A percentile compares a stretch with the other conserved stretches of the same genome.
Conservation (phyloP, 768 basidiomycete species). For the Multifurca ochricompacta region DNA sequence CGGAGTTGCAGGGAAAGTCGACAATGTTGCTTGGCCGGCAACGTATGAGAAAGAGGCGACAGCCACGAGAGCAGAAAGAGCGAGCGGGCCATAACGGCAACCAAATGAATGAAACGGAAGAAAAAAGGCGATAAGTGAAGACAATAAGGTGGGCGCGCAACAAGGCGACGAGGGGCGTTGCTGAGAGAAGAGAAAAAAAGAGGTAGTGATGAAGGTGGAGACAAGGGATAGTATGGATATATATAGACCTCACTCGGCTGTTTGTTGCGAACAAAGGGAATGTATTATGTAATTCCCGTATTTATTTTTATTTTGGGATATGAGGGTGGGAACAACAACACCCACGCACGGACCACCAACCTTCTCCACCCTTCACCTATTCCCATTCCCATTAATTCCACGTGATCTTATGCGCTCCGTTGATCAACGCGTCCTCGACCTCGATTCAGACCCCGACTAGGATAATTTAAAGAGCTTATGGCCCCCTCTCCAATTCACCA, state of each 20-base stretch:
- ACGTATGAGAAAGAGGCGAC: constrained; percentile 25
- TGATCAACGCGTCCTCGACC: constrained; percentile 15
- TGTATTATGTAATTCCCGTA: background rate
- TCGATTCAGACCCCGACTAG: constrained; percentile 22
- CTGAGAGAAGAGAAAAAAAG: background rate
- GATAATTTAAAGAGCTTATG: constrained; percentile 6
- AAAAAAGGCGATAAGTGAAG: background rate
- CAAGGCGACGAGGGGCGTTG: background rate
- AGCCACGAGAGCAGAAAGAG: constrained; percentile 31
- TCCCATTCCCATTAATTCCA: background rate
- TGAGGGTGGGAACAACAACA: too few relatives aligned
- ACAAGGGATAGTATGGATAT: background rate
- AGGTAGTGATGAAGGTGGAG: too few relatives aligned
- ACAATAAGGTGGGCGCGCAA: too few relatives aligned
- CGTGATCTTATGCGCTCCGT: constrained; percentile 16
- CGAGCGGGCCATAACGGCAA: constrained; percentile 27
- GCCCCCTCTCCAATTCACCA: background rate
- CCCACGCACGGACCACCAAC: constrained; percentile 12
- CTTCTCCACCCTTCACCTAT: too few relatives aligned
- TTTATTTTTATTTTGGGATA: background rate
- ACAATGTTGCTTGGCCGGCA: constrained; percentile 21
- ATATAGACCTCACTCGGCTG: constrained; percentile 19
- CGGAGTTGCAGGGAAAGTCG: constrained; percentile 25
- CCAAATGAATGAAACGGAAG: constrained; percentile 14
- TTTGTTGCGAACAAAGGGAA: too few relatives aligned